These are phyloP conservation scores for Gloeostereum incarnatum DNA, from an alignment of 768 basidiomycete genomes.

Conservation along the genomic window DNA sequence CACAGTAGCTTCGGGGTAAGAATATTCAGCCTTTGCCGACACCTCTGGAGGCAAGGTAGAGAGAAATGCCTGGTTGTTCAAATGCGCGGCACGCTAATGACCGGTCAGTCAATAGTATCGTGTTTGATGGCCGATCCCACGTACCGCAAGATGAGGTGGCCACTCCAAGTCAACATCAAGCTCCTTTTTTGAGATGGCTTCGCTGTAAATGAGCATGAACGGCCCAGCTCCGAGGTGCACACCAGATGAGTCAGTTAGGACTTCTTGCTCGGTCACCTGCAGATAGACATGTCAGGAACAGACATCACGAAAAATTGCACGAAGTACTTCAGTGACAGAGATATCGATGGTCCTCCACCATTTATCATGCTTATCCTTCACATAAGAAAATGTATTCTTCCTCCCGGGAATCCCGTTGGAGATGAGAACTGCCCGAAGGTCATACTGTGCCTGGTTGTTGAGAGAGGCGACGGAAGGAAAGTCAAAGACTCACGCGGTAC, in stretches of 20 bases:
- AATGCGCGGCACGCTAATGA: background rate
- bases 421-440: slow-evolving; percentile 68
- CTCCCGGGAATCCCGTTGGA: slow-evolving; percentile 74
- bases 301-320: background rate
- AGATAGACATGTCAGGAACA: slow-evolving; percentile 2
- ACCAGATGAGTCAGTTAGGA: slow-evolving; percentile 60
- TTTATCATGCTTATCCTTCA: slow-evolving; percentile 44
- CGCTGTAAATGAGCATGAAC: slow-evolving; percentile 65
- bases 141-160: background rate
- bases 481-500: slow-evolving; percentile 33
- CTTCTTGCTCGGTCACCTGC: slow-evolving; percentile 64
- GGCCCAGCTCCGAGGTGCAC: slow-evolving; percentile 73
- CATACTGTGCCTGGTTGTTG: slow-evolving; percentile 44
- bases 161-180: background rate
- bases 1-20: too few species aligned
- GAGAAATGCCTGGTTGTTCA: background rate
- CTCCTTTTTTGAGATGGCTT: slow-evolving; percentile 4
- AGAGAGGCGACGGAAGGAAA: background rate
- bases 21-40: slow-evolving; percentile 13
- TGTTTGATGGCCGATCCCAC: background rate
- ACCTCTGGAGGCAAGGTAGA: slow-evolving; percentile 6
- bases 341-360: slow-evolving; percentile 85
- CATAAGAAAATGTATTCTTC: slow-evolving; percentile 72
- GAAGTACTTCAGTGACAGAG: slow-evolving; percentile 49
- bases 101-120: background rate